These are phyloP conservation scores for Colletotrichum sp. DNA, from an alignment of 2,329 filamentous ascomycete genomes.

Conservation along the genomic window DNA sequence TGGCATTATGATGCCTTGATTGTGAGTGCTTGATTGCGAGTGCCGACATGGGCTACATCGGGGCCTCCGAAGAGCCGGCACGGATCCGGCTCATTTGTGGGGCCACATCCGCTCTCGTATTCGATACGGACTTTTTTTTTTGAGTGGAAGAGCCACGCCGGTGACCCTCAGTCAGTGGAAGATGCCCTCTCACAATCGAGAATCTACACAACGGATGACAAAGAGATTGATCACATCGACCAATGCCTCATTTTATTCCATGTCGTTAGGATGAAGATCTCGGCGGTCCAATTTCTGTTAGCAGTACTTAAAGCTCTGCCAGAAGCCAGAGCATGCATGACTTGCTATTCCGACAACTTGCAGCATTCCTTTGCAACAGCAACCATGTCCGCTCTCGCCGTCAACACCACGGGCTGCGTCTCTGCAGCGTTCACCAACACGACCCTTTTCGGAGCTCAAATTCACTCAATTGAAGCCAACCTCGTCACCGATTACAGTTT, in stretches of 20 bases:
- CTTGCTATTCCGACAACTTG: not conserved
- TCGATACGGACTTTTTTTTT: not conserved
- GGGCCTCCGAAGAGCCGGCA: not conserved
- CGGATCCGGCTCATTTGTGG: not conserved
- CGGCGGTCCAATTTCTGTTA: rapidly evolving
- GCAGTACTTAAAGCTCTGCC: not conserved
- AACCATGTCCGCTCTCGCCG: not conserved
- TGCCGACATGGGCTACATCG: not conserved
- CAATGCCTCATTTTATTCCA: not conserved
- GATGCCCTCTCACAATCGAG: not conserved
- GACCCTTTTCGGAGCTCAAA: not conserved
- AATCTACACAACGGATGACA: not conserved
- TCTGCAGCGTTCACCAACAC: not conserved
- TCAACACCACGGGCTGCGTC: not conserved
- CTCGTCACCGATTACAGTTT: not conserved
- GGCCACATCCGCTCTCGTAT: not conserved
- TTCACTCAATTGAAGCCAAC: not conserved
- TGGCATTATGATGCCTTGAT: no score
- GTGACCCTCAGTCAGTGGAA: not conserved
- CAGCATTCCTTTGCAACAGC: not conserved
- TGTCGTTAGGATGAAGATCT: rapidly evolving
- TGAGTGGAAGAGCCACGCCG: not conserved
- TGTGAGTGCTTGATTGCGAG: no score
- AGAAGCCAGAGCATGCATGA: not conserved
- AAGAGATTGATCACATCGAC: not conserved